A percentile compares a stretch with the other conserved stretches of the same genome.
These are phyloP conservation scores for Gentiana straminea DNA, from an alignment of 257 asterid species.

Conservation along the genomic window DNA sequence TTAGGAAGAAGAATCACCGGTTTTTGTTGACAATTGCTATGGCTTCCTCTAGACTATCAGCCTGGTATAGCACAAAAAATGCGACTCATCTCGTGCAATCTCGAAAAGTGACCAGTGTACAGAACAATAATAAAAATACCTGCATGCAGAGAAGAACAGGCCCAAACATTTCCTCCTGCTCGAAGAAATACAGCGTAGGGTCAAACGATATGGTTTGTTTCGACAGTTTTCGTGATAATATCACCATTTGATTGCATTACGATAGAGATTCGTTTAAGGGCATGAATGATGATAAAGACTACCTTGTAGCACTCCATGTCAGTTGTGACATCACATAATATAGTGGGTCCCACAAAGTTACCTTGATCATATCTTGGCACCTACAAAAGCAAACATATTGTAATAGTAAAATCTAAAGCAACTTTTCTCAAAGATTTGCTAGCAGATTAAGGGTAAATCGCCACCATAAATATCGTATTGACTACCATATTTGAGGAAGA, in stretches of 20 bases:
- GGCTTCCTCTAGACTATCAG: slow-evolving; percentile 33
- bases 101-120: not conserved
- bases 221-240: not conserved
- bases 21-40: slow-evolving; percentile 28
- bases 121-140: slow-evolving; percentile 12
- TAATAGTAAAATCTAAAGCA: not conserved
- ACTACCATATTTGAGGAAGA: not conserved
- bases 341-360: slow-evolving; percentile 36
- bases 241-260: slow-evolving; percentile 5
- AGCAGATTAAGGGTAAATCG: no score
- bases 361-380: slow-evolving; percentile 37
- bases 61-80: slow-evolving; percentile 19
- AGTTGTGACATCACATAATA: slow-evolving; percentile 27
- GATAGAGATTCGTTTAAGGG: not conserved
- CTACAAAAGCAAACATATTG: slow-evolving; percentile 16
- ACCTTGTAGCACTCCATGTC: slow-evolving; percentile 45
- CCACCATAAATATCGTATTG: no score
- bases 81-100: not conserved
- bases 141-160: slow-evolving; percentile 48
- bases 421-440: not conserved
- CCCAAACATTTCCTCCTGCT: slow-evolving; percentile 35
- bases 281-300: not conserved
- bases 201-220: not conserved
- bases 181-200: slow-evolving; percentile 4
- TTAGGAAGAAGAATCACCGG: slow-evolving; percentile 20